phyloP scores from a whole-genome alignment of 352 stramenopile species.

The Peronospora destructor region DNA sequence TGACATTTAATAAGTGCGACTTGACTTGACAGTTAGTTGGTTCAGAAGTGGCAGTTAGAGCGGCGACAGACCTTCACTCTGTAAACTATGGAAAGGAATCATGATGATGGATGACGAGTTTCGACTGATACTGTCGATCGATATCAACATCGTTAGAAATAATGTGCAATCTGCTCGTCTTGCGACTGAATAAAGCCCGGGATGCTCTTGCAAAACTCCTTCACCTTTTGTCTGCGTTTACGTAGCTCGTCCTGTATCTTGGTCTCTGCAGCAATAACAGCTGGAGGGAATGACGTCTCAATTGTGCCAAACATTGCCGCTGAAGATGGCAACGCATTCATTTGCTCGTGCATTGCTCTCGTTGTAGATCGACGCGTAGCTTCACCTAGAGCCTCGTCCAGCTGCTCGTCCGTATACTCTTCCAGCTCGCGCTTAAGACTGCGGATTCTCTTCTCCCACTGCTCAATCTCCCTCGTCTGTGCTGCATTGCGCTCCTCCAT shows the following conservation, averaged over 20 bases:
- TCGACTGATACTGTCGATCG: too few relatives aligned
- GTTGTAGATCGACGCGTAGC: neutral
- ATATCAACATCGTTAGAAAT: conserved; percentile 7
- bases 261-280: conserved; percentile 18
- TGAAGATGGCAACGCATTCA: neutral
- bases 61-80: conserved; percentile 18
- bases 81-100: neutral
- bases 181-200: conserved; percentile 25
- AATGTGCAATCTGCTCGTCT: conserved; percentile 17
- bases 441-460: conserved; percentile 38
- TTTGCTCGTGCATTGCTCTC: conserved; percentile 1
- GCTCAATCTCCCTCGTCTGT: conserved; percentile 25
- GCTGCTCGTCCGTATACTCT: conserved; percentile 19
- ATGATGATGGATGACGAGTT: neutral
- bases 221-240: conserved; percentile 21
- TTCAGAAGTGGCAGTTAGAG: too few relatives aligned
- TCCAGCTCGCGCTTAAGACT: conserved; percentile 26
- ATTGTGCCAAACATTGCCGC: neutral
- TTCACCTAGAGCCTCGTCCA: conserved; percentile 7
- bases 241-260: conserved; percentile 30
- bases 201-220: conserved; percentile 27
- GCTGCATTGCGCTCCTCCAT: conserved; percentile 35
- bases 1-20: neutral
- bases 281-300: conserved; percentile 22
- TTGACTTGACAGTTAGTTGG: too few relatives aligned